Evolutionary conservation across 1,284 basidiomycete genomes (phyloP), one percentile per base, ranked within the genome.

Genomic region (Thelephora terrestris): DNA sequence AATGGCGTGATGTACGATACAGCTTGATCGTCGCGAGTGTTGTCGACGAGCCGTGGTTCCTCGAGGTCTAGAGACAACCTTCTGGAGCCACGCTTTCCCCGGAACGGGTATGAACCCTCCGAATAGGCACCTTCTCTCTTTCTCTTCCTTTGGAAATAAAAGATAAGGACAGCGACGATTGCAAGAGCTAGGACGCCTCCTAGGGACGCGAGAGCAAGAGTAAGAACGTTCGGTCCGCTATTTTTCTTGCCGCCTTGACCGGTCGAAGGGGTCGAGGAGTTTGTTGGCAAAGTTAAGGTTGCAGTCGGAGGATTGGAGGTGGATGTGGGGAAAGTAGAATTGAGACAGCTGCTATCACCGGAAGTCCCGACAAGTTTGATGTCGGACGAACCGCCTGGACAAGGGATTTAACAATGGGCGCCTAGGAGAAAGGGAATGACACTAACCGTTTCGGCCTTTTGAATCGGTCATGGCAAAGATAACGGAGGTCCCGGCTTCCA

Each of bases 381-480:
- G 53, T 80, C 72, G 7, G 80, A 78, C 54, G 68, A 70, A 7
- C 82, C 84, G 34, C 84, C 82, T 46, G 12, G n/a, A 40, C 23
- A 10, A 21, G 5, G 16, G 18, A 40, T 5, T 24, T 21, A 17
- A 12, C 20, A 3, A 20, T 6, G 16, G 4, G 18, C n/a, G 7
- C 10, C 10, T 3, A 10, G 38, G 3, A 39, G 6, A 14, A 14
- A 14, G 23, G 20, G 23, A n/a, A 40, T 24, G n/a, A 24, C 17
- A 40, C 38, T 9, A 16, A 40, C 38, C 38, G 18, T 70, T 67
- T 34, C 68, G 65, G 9, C 79, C 76, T 52, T 64, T 53, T 4
- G 78, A 62, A 53, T 88, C 85, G 2, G 67, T 64, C 74, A 86
- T 71, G 39, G 75, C 57, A 48, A 86, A 85, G 9, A 85, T 52